Base-by-base conservation (phyloP, 176 grass and related monocot species). In the Elaeis guineensis region DNA sequence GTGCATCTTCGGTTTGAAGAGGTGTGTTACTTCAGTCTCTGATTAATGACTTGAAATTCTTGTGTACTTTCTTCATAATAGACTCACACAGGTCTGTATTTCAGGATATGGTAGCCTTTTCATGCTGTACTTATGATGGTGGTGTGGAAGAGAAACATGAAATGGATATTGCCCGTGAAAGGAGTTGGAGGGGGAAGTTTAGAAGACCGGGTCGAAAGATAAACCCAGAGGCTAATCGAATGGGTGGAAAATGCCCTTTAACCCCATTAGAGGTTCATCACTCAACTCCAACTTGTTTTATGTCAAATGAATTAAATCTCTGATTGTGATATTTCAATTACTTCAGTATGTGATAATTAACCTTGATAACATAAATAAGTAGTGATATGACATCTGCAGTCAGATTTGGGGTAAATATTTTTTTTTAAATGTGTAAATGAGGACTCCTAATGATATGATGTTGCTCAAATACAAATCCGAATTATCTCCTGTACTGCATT, bases 61-160 rank as follows among this genome's bases (percentile, higher is more conserved):
- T 24, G 1, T 26, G 11, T 44, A 17, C 19, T 61, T 18, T 49
- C 8, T 21, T 19, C 50, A 29, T 12, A 25, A 1, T 21, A 14
- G 35, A 44, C 9, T 44, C 35, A 12, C 11, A 12, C 8, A 44
- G 14, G 35, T 14, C 9, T 44, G 16, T 24, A 44, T 73, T 73
- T 21, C 50, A 96, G 92, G 92, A 97, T 81, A 97, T 97, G 92
- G 75, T 91, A 74, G 87, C 92, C 25, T 97, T 97, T 79, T 97
- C 92, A 54, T 97, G 92, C 59, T 97, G 92, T 70, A 89, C 59
- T 35, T 91, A 89, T 78, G 87, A 88, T 49, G 92, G 92, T 62
- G 87, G 79, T 19, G 59, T n/a, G 23, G 69, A 80, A 78, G 92
- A 97, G 73, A 84, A 70, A 23, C 35, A 56, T 71, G 81, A 73